Base-by-base conservation (phyloP, 1,284 basidiomycete species). In the Ganoderma leucocontextum region DNA sequence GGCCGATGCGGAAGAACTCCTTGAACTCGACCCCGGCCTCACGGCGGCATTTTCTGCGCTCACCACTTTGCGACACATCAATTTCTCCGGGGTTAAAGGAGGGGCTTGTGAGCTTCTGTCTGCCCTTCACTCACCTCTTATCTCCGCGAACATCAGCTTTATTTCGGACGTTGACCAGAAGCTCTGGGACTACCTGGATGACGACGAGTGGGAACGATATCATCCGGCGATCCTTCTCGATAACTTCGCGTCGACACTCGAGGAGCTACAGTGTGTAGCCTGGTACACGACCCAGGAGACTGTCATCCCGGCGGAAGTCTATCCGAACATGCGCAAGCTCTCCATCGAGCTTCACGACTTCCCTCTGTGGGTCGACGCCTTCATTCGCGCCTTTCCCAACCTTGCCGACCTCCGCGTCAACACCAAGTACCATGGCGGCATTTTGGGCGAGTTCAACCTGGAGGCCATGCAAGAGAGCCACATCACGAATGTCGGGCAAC, bases 311-410 rank as follows among this genome's bases (percentile, higher is more conserved):
- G 12, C 4, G 8, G 4, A 22, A 6, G 36, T 59, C 6, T 60
- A 42, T 33, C 38, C 59, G 1, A 60, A 35, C 22, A 29, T 60
- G 39, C 59, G 59, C 59, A 41, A 60, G 22, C 22, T 60, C 39
- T 42, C 59, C 2, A 42, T 60, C 22, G 22, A 41, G 4, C 9
- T 19, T 6, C 33, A 57, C 35, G 19, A 38, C 1, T 35, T 36
- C 35, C 55, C 35, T 5, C 29, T 57, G 5, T 8, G 19, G 9
- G n/a, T 57, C 6, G 55, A 35, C 9, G 6, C 55, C 3, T 57
- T 36, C 35, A 57, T 57, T 17, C 55, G 55, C 55, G 55, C 55
- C 5, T 57, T 57, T 17, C 55, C 55, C 5, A 57, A 38, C 19
- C 33, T 57, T 15, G 12, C 35, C 4, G 35, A 38, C 19, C 19